Evolutionary conservation across 1,284 basidiomycete species (phyloP), one percentile per base, ranked within the genome.

Genomic region (Meripilus lineatus): DNA sequence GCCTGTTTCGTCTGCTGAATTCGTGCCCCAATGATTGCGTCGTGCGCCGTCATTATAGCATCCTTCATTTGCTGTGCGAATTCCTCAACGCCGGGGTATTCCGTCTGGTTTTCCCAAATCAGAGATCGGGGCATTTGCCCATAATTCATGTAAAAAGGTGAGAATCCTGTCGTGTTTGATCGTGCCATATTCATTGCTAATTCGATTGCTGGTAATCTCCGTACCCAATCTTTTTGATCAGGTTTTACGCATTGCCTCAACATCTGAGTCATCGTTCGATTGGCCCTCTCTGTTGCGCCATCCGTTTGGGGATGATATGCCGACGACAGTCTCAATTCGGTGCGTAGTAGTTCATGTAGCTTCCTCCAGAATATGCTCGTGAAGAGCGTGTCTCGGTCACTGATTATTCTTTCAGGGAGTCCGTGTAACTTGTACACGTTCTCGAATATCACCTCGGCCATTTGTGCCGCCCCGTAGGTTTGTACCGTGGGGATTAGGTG

Each of bases 111-210:
- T 11, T 40, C 24, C 24, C 38, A 25, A n/a, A 26, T 11, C 21
- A 40, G 52, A 13, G 11, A 18, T 28, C 47, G 46, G 0, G 69
- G 67, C 17, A 62, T 54, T 1, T 57, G 44, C 0, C 68, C 66
- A 2, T 58, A 53, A 30, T 67, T 68, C 2, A 69, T 45, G 30
- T 62, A 59, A 50, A 69, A 69, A 0, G 58, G 65, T 14, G 43
- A 42, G 38, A 57, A 68, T 0, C 63, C 61, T 0, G 65, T 73
- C 0, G 56, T 61, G 21, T 59, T 59, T 0, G 62, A 73, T 11
- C 34, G 8, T 10, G 34, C 10, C 15, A 30, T 30, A 30, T 30
- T 66, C 3, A 67, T 54, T 0, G n/a, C n/a, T n/a, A n/a, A n/a
- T n/a, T n/a, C n/a, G n/a, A n/a, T n/a, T n/a, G n/a, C n/a, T n/a